Evolutionary conservation across 2,329 filamentous ascomycete species (phyloP), one percentile per base, ranked within the genome.

Genomic region (Alternaria sp.): DNA sequence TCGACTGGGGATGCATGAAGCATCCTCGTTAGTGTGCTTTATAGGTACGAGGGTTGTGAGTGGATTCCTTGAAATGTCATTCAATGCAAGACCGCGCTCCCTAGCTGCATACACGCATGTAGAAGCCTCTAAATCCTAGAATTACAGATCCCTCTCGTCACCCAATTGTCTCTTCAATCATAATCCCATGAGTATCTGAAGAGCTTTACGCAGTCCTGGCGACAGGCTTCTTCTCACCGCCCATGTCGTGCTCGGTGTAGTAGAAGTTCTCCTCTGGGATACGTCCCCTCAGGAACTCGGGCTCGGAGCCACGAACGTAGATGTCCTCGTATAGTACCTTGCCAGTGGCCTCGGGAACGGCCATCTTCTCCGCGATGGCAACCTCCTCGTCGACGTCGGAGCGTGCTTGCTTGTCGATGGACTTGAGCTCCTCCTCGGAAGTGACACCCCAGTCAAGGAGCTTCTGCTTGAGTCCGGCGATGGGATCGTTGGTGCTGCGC

Each of bases 401-500:
- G 78, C 94, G 90, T 18, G 95, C 94, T 76, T 96, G 89, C 89
- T 97, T 98, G 86, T 99, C 95, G 72, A 99, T 89, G 69, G 81
- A 81, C 91, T 99, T 99, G 81, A 99, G 90, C 84, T 98, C 94
- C 41, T 97, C 94, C 86, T 99, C 95, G 63, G 86, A 89, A 72
- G 90, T 90, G 70, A 99, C 91, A 62, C 88, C 88, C 95, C 95
- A 99, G 83, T 99, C 95, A 60, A 99, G 85, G 70, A 99, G 90
- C 87, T 97, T 97, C 86, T 95, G 92, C 90, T 98, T 98, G 73
- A 99, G 89, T 62, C 95, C 95, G 75, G 94, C 93, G 78, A 99
- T 99, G 71, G 95, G 93, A 84, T 99, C 95, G 84, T 98, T 92
- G 84, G 95, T 99, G 74, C 92, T 96, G 78, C 95, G 92, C 95